Evolutionary conservation across 106 monocot genomes (phyloP).

Genomic region (Platanthera zijinensis): DNA sequence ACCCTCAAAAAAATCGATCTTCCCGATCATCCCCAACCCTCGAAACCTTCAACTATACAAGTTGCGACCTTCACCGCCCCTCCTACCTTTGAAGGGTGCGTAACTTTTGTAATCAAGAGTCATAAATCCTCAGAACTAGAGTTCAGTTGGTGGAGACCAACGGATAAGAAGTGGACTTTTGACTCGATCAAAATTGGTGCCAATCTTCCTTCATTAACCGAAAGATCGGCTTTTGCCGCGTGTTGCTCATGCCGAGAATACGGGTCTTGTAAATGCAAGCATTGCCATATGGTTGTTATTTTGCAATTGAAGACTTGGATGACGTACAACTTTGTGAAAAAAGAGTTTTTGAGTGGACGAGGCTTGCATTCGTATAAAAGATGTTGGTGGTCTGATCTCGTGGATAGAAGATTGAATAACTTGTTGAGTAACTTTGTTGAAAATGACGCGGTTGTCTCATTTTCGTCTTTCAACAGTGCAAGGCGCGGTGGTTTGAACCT

Average conservation of each 20-base stretch:
- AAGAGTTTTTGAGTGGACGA: too few species aligned
- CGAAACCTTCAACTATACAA: not conserved
- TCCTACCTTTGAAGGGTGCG: not conserved
- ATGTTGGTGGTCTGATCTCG: not conserved
- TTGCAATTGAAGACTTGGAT: not conserved
- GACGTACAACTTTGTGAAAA: too few species aligned
- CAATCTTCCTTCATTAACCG: not conserved
- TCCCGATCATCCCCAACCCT: not conserved
- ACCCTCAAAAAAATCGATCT: not conserved
- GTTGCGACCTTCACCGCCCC: not conserved
- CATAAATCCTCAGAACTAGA: not conserved
- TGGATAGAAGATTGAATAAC: not conserved
- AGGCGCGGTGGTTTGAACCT: not conserved
- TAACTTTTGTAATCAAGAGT: not conserved
- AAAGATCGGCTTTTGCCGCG: not conserved
- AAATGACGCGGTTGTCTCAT: not conserved
- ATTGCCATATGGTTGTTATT: not conserved
- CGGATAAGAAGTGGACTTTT: not conserved
- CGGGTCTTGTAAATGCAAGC: not conserved
- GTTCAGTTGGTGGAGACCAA: slow-evolving; percentile 2
- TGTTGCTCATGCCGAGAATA: not conserved
- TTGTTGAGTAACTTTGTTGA: not conserved
- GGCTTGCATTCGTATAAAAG: too few species aligned
- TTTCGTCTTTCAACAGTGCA: not conserved
- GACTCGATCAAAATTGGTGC: not conserved